Conservation (phyloP, 2,329 filamentous ascomycete species). For the Pestalotiopsis sp. region DNA sequence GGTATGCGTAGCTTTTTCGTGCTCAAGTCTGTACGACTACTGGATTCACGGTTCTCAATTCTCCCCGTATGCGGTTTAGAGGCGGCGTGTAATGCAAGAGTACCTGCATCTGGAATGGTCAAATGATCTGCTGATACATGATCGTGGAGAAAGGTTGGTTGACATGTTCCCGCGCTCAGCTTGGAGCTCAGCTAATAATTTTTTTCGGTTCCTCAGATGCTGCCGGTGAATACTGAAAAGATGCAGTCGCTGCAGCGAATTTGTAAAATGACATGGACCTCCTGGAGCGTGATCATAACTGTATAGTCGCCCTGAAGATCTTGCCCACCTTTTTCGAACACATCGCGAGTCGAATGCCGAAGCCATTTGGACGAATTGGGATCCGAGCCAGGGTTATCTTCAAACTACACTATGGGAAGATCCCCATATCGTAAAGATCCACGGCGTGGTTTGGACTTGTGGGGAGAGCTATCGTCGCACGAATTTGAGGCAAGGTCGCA, state of each 20-base stretch:
- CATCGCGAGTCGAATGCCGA: constrained; percentile 2
- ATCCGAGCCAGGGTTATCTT: constrained; percentile 9
- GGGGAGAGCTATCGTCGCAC: constrained; percentile 18
- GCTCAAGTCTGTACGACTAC: constrained; percentile 5
- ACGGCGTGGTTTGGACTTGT: background rate
- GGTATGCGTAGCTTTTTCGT: constrained; percentile 5
- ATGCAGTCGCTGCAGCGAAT: background rate
- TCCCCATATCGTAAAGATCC: constrained; percentile 4
- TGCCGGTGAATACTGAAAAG: background rate
- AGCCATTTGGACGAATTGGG: background rate
- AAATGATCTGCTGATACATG: constrained; percentile 23
- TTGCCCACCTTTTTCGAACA: background rate
- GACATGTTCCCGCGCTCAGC: background rate
- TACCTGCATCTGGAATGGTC: constrained; percentile 26
- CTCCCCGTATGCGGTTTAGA: constrained; percentile 8
- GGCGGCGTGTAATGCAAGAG: constrained; percentile 16
- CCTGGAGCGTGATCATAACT: background rate
- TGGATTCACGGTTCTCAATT: background rate
- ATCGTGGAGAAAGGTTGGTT: constrained; percentile 8
- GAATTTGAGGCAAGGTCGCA: constrained; percentile 14
- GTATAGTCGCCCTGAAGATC: background rate
- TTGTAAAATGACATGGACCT: background rate
- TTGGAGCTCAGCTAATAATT: background rate
- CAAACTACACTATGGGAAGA: constrained; percentile 1
- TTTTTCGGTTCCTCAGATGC: background rate